Percentiles rank a stretch among this genome's conserved stretches.
These are phyloP conservation scores for Pezicula carpinea DNA, from an alignment of 2,329 filamentous ascomycete genomes.

Conservation along the genomic window DNA sequence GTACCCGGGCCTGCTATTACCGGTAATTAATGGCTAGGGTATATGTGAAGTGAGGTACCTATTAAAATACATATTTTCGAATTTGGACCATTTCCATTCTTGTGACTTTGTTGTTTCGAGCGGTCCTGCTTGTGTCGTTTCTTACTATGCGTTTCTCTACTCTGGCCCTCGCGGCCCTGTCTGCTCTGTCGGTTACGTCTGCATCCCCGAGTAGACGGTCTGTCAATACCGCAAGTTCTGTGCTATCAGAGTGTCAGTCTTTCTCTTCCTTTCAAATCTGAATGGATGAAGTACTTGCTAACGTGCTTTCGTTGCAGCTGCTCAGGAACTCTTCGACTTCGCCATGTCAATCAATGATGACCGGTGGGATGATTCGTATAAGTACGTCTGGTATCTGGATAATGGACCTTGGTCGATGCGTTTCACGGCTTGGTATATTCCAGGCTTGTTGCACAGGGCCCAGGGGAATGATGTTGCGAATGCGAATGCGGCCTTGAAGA, in stretches of 20 bases:
- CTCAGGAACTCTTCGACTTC: constrained; percentile 34
- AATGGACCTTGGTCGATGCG: constrained; percentile 38
- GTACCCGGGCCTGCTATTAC: too few species aligned
- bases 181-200: not conserved
- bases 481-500: constrained; percentile 48
- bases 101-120: too few species aligned
- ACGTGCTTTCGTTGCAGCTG: constrained; percentile 17
- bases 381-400: constrained; percentile 37
- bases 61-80: too few species aligned
- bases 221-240: too few species aligned
- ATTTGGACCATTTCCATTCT: too few species aligned
- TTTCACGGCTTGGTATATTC: constrained; percentile 52
- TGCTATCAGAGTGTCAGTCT: too few species aligned
- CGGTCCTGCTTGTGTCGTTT: not conserved
- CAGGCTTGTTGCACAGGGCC: constrained; percentile 52
- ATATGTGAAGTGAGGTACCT: not conserved
- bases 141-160: not conserved
- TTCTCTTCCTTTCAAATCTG: too few species aligned
- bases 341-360: constrained; percentile 35
- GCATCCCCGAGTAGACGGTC: not conserved
- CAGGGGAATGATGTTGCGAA: constrained; percentile 41
- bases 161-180: not conserved
- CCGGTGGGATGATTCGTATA: constrained; percentile 37
- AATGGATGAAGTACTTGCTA: too few species aligned
- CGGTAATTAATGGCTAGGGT: not conserved